Percentiles rank a stretch among this genome's conserved stretches.
These are phyloP conservation scores for Scheffersomyces spartinae DNA, from an alignment of 805 yeast genomes.

Conservation along the genomic window DNA sequence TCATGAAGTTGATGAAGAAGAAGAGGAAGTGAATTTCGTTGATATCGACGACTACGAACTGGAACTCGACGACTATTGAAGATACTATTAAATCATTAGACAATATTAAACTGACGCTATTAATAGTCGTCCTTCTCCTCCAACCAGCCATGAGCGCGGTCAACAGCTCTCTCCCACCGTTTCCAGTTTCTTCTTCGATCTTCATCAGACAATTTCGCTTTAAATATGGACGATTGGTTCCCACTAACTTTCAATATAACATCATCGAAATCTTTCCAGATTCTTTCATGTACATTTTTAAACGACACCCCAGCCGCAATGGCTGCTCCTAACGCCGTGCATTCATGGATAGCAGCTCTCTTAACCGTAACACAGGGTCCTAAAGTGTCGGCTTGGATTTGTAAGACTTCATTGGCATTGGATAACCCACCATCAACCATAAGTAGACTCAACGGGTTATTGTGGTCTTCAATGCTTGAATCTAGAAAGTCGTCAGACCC, in stretches of 20 bases:
- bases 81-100: neutral
- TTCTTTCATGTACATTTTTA: slow-evolving; percentile 34
- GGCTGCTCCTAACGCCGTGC: slow-evolving; percentile 94
- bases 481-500: slow-evolving; percentile 48
- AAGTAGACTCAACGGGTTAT: slow-evolving; percentile 39
- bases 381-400: slow-evolving; percentile 83
- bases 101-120: neutral
- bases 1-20: no score
- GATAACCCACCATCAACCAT: slow-evolving; percentile 97
- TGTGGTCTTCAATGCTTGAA: slow-evolving; percentile 33
- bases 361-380: slow-evolving; percentile 79
- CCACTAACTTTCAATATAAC: slow-evolving; percentile 34
- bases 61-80: slow-evolving; percentile 1
- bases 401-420: slow-evolving; percentile 81
- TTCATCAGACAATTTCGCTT: slow-evolving; percentile 37
- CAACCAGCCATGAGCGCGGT: slow-evolving; percentile 76
- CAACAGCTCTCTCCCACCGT: slow-evolving; percentile 79
- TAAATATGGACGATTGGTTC: slow-evolving; percentile 13
- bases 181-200: slow-evolving; percentile 55
- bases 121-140: slow-evolving; percentile 17
- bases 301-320: slow-evolving; percentile 81
- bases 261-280: slow-evolving; percentile 72
- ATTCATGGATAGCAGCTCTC: slow-evolving; percentile 75
- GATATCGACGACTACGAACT: slow-evolving; percentile 19
- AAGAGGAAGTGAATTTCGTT: slow-evolving; percentile 2